Evolutionary conservation across 768 basidiomycete genomes (phyloP), one percentile per base, ranked within the genome.

Genomic region (Calocybe indica): DNA sequence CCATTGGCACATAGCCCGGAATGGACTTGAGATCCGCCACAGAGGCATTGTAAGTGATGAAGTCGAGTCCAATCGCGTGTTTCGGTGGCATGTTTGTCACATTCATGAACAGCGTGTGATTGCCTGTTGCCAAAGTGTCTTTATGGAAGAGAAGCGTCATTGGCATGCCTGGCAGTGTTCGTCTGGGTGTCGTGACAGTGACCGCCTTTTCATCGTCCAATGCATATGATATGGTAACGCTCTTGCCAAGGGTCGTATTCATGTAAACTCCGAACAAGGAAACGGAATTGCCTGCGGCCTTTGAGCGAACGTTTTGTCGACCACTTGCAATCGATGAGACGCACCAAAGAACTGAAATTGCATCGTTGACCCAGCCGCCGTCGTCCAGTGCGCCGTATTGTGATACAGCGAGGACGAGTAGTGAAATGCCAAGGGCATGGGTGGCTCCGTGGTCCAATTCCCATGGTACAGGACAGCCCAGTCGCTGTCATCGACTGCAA

Each of bases 401-500:
- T 47, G 54, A 53, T 69, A 67, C 12, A 66, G 53, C 29, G 59
- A 49, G 6, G 60, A 60, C 1, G 66, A 57, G 38, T 60, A 60
- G 47, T 63, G 58, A 30, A 58, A 59, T 7, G 54, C 8, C 38
- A 53, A 34, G 1, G 57, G 53, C 36, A 45, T 43, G 12, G 52
- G 54, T 8, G 58, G 48, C 1, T 50, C 43, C 10, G 53, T 63
- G 35, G 57, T 55, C 72, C 72, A 73, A n/a, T 43, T 54, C 11
- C 70, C 71, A 22, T 54, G 54, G 47, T 63, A 74, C 7, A 48
- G 31, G 37, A 71, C 39, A 3, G 57, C 46, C 6, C 49, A 48
- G 43, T 69, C 64, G 6, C 56, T 43, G 51, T 74, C 71, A 37
- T 73, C 71, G 13, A 69, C 62, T 33, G 68, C 63, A 36, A 74